Evolutionary conservation across 2,329 filamentous ascomycete genomes (phyloP), one percentile per base, ranked within the genome.

Genomic region (Epichloe hybrida): DNA sequence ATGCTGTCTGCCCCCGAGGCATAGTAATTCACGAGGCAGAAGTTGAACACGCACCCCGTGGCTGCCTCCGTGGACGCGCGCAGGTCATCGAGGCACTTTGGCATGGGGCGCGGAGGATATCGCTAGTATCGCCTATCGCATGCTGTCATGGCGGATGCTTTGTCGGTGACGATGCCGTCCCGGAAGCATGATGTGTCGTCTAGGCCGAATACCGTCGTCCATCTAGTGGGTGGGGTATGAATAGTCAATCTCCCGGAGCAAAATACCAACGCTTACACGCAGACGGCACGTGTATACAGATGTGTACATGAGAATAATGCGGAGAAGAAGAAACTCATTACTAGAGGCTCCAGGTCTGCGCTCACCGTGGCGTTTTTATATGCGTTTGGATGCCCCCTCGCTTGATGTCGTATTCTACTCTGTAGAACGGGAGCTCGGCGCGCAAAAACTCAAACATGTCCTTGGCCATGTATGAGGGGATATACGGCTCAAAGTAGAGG

Each of bases 1-100:
- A 91, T 91, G 57, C 83, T 87, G 63, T 91, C 86, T 5, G 79
- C 70, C 0, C 86, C 86, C 3, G 77, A 78, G n/a, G 83, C 82
- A 61, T 91, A 91, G 68, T 91, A 91, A 61, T 91, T 91, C 4
- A 91, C 84, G 1, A 91, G 73, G 53, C 82, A 86, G 62, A 90
- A 88, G 62, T 91, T 91, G 67, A 84, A 91, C 1, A 61, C 73
- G 59, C 78, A 77, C n/a, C 74, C 75, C 0, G 83, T 86, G 0
- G 79, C 77, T 4, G 74, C 72, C 64, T 91, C 84, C 1, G 84
- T 80, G 9, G 79, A 72, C 36, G 65, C 67, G 9, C 81, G 76
- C 7, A 91, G 72, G 5, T 72, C 64, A 39, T 86, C 77, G 0
- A 91, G 73, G 58, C 84, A 88, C 50, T 75, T 67, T 0, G 86